phyloP scores from a whole-genome alignment of 2,329 filamentous ascomycete genomes.

The Colletotrichum cuscutae region DNA sequence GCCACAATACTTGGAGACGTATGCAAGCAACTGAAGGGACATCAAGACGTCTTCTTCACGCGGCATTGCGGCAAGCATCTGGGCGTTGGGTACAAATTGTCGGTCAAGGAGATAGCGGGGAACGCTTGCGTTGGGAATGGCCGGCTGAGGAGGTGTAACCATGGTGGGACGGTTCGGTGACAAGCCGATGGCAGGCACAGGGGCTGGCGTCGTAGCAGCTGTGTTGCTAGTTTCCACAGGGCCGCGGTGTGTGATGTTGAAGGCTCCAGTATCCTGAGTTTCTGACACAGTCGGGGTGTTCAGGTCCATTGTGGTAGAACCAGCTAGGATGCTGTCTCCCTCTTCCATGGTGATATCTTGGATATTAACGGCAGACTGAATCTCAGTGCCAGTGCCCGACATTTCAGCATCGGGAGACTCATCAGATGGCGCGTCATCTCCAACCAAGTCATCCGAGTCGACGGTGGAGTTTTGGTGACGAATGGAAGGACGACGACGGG shows the following conservation, averaged over 20 bases:
- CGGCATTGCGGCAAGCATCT: conserved; percentile 90
- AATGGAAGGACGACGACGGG: conserved; percentile 82
- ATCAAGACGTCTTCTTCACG: conserved; percentile 97
- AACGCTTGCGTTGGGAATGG: conserved; percentile 75
- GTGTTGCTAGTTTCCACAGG: conserved; percentile 87
- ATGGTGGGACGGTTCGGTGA: conserved; percentile 79
- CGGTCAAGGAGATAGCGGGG: conserved; percentile 84
- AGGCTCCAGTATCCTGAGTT: conserved; percentile 87
- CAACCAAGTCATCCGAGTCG: conserved; percentile 86
- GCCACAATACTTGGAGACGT: conserved; percentile 99
- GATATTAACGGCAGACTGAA: conserved; percentile 85
- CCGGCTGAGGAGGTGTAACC: conserved; percentile 79
- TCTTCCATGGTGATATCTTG: conserved; percentile 85
- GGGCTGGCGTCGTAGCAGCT: conserved; percentile 74
- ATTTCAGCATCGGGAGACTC: conserved; percentile 81
- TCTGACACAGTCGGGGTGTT: conserved; percentile 84
- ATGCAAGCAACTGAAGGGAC: conserved; percentile 95
- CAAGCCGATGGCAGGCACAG: conserved; percentile 75
- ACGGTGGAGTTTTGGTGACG: conserved; percentile 91
- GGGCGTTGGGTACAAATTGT: conserved; percentile 73
- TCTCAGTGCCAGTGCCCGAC: conserved; percentile 77
- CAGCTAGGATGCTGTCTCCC: conserved; percentile 81
- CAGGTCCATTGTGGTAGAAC: conserved; percentile 74
- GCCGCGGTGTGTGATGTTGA: conserved; percentile 91
- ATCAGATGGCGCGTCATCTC: conserved; percentile 84